Conservation (phyloP, 805 yeast species). For the Kodamaea nitidulidarum region DNA sequence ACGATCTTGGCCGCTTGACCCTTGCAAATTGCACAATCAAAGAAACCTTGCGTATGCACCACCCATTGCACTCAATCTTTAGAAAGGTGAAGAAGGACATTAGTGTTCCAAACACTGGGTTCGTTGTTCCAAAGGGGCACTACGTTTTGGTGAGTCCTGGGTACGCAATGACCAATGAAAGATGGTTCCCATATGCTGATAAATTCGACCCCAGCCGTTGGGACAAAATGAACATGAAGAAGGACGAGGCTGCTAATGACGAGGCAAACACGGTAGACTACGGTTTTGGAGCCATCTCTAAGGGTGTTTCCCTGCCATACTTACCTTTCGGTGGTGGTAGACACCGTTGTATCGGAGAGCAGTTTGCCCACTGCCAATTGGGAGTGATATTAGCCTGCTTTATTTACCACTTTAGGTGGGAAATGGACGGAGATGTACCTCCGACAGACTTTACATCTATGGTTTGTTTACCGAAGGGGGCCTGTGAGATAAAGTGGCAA, state of each 20-base stretch:
- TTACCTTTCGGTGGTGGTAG: conserved; percentile 99
- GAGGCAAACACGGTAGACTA: conserved; percentile 59
- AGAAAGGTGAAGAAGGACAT: conserved; percentile 80
- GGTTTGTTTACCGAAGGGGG: conserved; percentile 74
- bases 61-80: conserved; percentile 93
- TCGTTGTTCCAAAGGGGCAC: conserved; percentile 83
- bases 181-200: conserved; percentile 73
- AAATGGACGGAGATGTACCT: conserved; percentile 48
- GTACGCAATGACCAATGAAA: conserved; percentile 71
- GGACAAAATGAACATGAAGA: conserved; percentile 33
- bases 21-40: conserved; percentile 76
- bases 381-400: conserved; percentile 76
- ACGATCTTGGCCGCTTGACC: conserved; percentile 75
- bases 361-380: conserved; percentile 89
- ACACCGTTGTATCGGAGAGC: conserved; percentile 98
- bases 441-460: conserved; percentile 76
- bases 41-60: conserved; percentile 92
- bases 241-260: conserved; percentile 25
- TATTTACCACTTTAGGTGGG: conserved; percentile 54
- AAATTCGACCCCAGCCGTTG: conserved; percentile 84
- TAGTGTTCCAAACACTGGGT: conserved; percentile 70
- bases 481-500: neutral
- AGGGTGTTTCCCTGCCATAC: conserved; percentile 93
- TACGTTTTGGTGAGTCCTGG: conserved; percentile 93
- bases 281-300: conserved; percentile 91